Base-by-base conservation (phyloP, 2,329 filamentous ascomycete species). In the Leptographium wingfieldii region DNA sequence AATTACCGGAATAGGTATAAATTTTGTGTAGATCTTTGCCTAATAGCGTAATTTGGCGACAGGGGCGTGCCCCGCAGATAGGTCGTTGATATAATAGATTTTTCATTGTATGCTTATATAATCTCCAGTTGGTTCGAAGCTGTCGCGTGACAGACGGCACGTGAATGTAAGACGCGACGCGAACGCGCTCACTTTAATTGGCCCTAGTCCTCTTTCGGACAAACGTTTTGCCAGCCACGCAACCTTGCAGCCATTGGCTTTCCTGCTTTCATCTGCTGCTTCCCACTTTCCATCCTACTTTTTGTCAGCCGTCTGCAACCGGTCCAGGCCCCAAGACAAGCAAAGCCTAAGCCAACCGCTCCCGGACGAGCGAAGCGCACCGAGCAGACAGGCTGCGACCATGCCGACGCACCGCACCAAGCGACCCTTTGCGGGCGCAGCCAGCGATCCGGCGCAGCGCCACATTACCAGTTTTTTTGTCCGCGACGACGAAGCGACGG, bases 401-500 rank as follows among this genome's bases (percentile, higher is more conserved):
- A 35, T 61, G 68, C 68, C 63, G 61, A 82, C 71, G 59, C 77
- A 78, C 31, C 76, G 80, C 67, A 76, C 76, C 58, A 86, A 86
- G 74, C 81, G 82, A 56, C 81, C 77, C 62, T 85, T 85, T 68
- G 78, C 80, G 60, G 82, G 82, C 67, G 77, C 80, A 58, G 73
- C 81, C 56, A 79, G 77, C 69, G 80, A 85, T 66, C 75, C 80
- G 12, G 68, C 79, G 10, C 82, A 85, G 68, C 78, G 80, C 60
- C 81, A 84, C 60, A 86, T 86, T 68, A 86, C 83, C 25, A 81
- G 78, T 59, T 86, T 84, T 74, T 86, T 86, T 73, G 67, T 69
- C 61, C 64, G 64, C 57, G 52, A 60, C 64, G 55, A 65, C 65
- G 56, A 43, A 38, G 65, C 63, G 29, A 55, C 59, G 11, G 58